Evolutionary conservation across 2,329 filamentous ascomycete species (phyloP).

Genomic region (Atkinsonella texensis): DNA sequence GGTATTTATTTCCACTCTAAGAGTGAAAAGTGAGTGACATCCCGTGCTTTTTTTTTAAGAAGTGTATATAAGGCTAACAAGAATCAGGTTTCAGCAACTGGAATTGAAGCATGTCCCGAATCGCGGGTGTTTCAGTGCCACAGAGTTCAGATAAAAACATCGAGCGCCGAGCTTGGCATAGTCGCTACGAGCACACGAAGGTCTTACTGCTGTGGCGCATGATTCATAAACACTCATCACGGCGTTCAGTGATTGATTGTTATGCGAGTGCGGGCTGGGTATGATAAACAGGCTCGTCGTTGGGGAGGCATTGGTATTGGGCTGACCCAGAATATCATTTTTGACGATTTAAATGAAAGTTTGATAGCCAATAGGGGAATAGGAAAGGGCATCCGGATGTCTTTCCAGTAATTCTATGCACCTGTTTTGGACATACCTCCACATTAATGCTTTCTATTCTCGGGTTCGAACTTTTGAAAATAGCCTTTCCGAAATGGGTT

Average conservation of each 20-base stretch:
- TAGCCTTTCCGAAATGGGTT: constrained; percentile 49
- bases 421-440: background rate
- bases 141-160: constrained; percentile 56
- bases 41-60: background rate
- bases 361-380: background rate
- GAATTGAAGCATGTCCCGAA: constrained; percentile 83
- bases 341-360: background rate
- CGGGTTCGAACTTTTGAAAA: constrained; percentile 39
- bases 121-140: constrained; percentile 67
- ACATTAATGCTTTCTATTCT: background rate
- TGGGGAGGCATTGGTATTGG: background rate
- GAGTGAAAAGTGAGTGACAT: constrained; percentile 73
- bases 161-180: background rate
- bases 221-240: background rate
- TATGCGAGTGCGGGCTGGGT: background rate
- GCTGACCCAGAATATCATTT: background rate
- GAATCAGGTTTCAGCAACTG: constrained; percentile 72
- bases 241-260: background rate
- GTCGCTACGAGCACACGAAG: too few species aligned
- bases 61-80: constrained; percentile 1
- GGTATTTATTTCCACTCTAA: constrained; percentile 98
- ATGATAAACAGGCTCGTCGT: background rate
- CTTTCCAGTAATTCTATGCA: background rate
- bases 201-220: too few species aligned
- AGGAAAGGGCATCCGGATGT: background rate